Evolutionary conservation across 2,329 filamentous ascomycete species (phyloP).

Genomic region (Botrytis fragariae): DNA sequence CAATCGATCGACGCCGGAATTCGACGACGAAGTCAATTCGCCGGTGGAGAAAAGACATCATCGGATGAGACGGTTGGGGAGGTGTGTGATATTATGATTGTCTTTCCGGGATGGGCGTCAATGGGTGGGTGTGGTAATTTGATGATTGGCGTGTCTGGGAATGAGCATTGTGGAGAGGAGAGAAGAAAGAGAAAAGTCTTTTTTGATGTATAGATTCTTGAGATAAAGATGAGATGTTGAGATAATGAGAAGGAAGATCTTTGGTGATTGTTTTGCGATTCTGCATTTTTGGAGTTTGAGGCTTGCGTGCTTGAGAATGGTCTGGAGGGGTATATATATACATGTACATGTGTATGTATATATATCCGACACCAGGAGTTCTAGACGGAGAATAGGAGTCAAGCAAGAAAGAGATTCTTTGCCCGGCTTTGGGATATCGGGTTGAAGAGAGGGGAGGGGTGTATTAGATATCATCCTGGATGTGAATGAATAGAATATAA

Average conservation of each 20-base stretch:
- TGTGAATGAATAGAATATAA: too few species aligned
- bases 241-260: neutral
- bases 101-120: neutral
- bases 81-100: constrained; percentile 20
- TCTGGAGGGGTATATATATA: neutral
- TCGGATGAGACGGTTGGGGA: constrained; percentile 13
- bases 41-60: constrained; percentile 16
- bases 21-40: constrained; percentile 15
- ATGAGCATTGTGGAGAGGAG: neutral
- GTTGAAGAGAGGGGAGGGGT: too few species aligned
- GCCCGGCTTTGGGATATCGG: too few species aligned
- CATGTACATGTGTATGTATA: neutral
- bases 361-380: neutral
- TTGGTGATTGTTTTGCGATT: neutral
- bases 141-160: neutral
- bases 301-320: neutral
- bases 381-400: neutral
- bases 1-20: constrained; percentile 18
- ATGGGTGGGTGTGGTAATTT: neutral
- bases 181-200: neutral
- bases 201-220: neutral
- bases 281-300: neutral
- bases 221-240: neutral
- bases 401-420: neutral
- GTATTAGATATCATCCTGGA: neutral